Base-by-base conservation (phyloP, 805 yeast species). In the Pichia occidentalis region DNA sequence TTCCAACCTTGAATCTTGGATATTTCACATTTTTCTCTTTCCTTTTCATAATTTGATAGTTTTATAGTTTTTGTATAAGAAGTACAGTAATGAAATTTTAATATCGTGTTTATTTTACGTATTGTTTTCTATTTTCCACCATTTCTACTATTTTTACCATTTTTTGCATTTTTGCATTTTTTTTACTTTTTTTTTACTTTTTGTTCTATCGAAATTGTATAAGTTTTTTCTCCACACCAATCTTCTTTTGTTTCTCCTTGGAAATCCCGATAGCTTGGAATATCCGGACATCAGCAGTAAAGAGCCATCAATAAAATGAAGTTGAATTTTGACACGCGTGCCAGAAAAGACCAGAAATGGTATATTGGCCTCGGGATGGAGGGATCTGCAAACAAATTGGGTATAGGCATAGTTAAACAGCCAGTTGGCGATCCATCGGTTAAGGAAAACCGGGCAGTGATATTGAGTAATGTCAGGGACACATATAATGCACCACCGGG, bases 401-500 rank as follows among this genome's bases (percentile, higher is more conserved):
- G 97, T 1, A 92, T 90, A 1, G 99, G 99, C 1, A 71, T 92
- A 13, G 80, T 92, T 37, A 78, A 73, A 50, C 98, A 92, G 48
- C 68, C 69, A 7, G 40, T 67, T 17, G 92, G 92, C 4, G 35
- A 29, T 25, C 72, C 66, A 18, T 62, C 77, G 17, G 61, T 78
- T 1, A 62, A 64, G 4, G 51, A 62, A 1, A 83, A 85, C 51
- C 63, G 77, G 26, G 94, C 95, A 0, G 21, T 32, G 3, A 83
- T 92, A 1, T 66, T 92, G 24, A 66, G 95, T n/a, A 92, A 92
- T 59, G 77, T 92, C 27, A 73, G 99, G 67, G 95, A 92, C 58
- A 92, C 99, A 0, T 92, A 90, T 55, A 69, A 84, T 23, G 82
- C 97, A 1, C 98, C 99, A 7, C 95, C 97, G 1, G 99, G 99